A percentile compares a stretch with the other conserved stretches of the same genome.
Conservation (phyloP, 2,329 filamentous ascomycete species). For the Colletotrichum brevisporum region DNA sequence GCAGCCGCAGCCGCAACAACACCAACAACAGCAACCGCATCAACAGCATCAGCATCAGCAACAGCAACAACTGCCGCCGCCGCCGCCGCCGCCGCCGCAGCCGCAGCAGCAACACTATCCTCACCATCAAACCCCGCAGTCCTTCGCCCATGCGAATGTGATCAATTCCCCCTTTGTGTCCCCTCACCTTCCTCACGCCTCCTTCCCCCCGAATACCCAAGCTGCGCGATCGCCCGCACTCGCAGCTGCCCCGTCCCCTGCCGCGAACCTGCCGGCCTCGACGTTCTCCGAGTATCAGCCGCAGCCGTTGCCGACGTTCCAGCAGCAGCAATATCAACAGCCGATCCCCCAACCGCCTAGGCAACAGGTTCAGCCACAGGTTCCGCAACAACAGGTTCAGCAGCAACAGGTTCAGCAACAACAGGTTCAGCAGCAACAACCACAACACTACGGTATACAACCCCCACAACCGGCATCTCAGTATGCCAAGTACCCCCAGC, state of each 20-base stretch:
- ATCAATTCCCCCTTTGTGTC: conserved; percentile 34
- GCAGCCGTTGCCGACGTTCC: conserved; percentile 37
- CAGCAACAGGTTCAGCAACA: conserved; percentile 21
- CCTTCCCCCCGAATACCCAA: conserved; percentile 28
- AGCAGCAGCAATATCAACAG: conserved; percentile 32
- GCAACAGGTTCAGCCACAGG: conserved; percentile 1
- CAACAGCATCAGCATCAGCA: conserved; percentile 47
- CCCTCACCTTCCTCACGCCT: conserved; percentile 30
- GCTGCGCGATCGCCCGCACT: conserved; percentile 30
- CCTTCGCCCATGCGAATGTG: conserved; percentile 25
- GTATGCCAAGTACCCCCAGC: conserved; percentile 38
- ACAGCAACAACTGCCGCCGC: conserved; percentile 26
- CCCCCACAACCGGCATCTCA: conserved; percentile 28
- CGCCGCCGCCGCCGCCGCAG: no score
- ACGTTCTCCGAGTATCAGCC: conserved; percentile 30
- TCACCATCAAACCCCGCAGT: conserved; percentile 30
- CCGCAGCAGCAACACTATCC: conserved; percentile 5
- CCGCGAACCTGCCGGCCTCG: conserved; percentile 1
- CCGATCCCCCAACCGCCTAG: conserved; percentile 9
- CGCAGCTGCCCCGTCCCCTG: conserved; percentile 22
- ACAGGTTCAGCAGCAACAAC: conserved; percentile 13
- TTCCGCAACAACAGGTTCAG: neutral
- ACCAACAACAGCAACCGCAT: conserved; percentile 47
- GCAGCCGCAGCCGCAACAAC: conserved; percentile 45
- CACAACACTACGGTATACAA: conserved; percentile 18